Conservation (phyloP, 2,329 filamentous ascomycete genomes). For the Diaporthe ampelina region DNA sequence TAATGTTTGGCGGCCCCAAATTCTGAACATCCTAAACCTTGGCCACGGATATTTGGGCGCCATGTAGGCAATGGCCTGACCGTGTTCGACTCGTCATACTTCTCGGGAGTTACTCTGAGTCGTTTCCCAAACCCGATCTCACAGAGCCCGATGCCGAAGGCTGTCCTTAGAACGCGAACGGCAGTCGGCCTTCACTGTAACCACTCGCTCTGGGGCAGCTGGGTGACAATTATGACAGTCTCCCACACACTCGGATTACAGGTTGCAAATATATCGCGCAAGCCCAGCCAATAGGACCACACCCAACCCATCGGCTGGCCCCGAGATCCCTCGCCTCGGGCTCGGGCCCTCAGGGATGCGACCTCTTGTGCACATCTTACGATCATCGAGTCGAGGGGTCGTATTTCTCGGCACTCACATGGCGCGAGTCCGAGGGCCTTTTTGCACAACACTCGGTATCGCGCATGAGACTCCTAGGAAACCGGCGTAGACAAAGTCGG, state of each 20-base stretch:
- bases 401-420: constrained; percentile 2
- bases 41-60: too few species aligned
- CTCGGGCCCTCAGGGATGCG: constrained; percentile 9
- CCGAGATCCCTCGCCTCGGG: not conserved
- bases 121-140: not conserved
- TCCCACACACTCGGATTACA: too few species aligned
- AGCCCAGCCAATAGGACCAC: not conserved
- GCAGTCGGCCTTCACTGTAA: not conserved
- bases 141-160: not conserved
- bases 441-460: not conserved
- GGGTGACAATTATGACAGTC: not conserved
- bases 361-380: not conserved
- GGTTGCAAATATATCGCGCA: not conserved
- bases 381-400: not conserved
- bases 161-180: not conserved
- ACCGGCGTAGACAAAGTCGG: not conserved
- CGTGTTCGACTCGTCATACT: not conserved
- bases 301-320: not conserved
- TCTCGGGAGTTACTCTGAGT: not conserved
- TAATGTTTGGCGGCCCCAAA: not conserved
- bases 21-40: not conserved
- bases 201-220: not conserved
- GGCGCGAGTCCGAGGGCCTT: constrained; percentile 1
- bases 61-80: not conserved
- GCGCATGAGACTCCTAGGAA: too few species aligned